These are phyloP conservation scores for Physocladia obscura DNA, from an alignment of 192 early-diverging fungal genomes.

Conservation along the genomic window DNA sequence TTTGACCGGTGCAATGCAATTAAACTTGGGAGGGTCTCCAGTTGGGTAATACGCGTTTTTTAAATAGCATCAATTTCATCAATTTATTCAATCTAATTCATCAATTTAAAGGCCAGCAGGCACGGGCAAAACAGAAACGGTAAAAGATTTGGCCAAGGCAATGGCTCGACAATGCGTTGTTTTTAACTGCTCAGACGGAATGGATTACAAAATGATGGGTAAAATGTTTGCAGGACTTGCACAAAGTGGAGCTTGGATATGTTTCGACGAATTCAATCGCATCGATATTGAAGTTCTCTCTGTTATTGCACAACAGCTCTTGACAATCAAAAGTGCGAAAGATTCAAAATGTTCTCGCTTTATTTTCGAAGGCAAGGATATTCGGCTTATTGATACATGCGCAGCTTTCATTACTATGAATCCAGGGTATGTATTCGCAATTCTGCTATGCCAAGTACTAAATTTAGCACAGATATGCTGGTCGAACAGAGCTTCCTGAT, in stretches of 20 bases:
- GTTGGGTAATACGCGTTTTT: slow-evolving; percentile 48
- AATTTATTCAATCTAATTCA: background rate
- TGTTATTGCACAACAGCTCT: slow-evolving; percentile 64
- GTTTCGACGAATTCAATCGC: slow-evolving; percentile 65
- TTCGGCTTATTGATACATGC: slow-evolving; percentile 60
- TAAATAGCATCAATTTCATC: background rate
- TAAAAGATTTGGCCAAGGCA: slow-evolving; percentile 63
- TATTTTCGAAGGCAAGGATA: slow-evolving; percentile 62
- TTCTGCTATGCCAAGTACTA: background rate
- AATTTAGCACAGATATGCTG: slow-evolving; percentile 45
- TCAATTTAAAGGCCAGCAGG: slow-evolving; percentile 24
- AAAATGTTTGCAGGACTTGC: slow-evolving; percentile 68
- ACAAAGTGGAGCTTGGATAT: slow-evolving; percentile 65
- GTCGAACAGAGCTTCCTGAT: slow-evolving; percentile 59
- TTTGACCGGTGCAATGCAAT: slow-evolving; percentile 59
- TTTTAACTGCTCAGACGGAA: slow-evolving; percentile 65
- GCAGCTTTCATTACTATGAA: slow-evolving; percentile 64
- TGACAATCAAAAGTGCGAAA: slow-evolving; percentile 63
- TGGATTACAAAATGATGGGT: slow-evolving; percentile 71
- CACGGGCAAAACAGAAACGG: slow-evolving; percentile 62
- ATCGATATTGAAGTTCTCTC: slow-evolving; percentile 65
- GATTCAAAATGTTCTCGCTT: slow-evolving; percentile 55
- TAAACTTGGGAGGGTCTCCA: slow-evolving; percentile 61
- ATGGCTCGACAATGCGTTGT: slow-evolving; percentile 63
- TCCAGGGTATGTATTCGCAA: slow-evolving; percentile 31